Conservation (phyloP, 2,329 filamentous ascomycete species). For the Rachicladosporium sp. region DNA sequence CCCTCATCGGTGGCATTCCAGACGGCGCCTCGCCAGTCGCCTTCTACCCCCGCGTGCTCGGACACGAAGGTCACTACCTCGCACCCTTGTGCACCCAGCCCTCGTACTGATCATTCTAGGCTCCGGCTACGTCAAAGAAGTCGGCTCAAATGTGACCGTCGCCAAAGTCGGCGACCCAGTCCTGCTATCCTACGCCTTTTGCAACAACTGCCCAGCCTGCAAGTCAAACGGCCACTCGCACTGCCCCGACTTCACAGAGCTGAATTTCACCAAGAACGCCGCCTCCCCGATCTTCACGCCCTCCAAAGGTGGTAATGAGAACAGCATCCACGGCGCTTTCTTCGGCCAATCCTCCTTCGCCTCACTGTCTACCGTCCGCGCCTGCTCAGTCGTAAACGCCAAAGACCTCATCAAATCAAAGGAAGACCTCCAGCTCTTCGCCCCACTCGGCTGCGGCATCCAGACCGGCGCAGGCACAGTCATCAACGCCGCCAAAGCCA, state of each 20-base stretch:
- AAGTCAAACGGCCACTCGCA: conserved; percentile 34
- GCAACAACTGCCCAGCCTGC: conserved; percentile 37
- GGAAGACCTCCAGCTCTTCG: conserved; percentile 31
- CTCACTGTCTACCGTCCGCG: conserved; percentile 26
- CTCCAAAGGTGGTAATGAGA: conserved; percentile 5
- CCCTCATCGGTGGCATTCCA: conserved; percentile 32
- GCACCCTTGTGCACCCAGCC: background rate
- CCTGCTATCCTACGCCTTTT: conserved; percentile 37
- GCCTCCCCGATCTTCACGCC: conserved; percentile 14
- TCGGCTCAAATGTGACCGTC: conserved; percentile 30
- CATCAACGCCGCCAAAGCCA: conserved; percentile 28
- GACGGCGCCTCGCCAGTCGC: conserved; percentile 23
- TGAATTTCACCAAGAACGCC: conserved; percentile 29
- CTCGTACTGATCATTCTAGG: conserved; percentile 13
- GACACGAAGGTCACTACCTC: conserved; percentile 37
- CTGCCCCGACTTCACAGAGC: conserved; percentile 35
- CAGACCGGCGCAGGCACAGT: conserved; percentile 34
- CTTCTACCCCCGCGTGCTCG: conserved; percentile 37
- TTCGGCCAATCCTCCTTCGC: conserved; percentile 39
- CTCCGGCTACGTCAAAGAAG: conserved; percentile 36
- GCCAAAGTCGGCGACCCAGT: conserved; percentile 36
- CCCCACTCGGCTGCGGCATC: conserved; percentile 35
- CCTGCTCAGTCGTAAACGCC: conserved; percentile 32
- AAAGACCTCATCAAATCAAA: conserved; percentile 25
- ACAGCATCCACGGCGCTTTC: conserved; percentile 30